These are phyloP conservation scores for Aspergillus japonicus DNA, from an alignment of 2,329 filamentous ascomycete genomes.

Conservation along the genomic window DNA sequence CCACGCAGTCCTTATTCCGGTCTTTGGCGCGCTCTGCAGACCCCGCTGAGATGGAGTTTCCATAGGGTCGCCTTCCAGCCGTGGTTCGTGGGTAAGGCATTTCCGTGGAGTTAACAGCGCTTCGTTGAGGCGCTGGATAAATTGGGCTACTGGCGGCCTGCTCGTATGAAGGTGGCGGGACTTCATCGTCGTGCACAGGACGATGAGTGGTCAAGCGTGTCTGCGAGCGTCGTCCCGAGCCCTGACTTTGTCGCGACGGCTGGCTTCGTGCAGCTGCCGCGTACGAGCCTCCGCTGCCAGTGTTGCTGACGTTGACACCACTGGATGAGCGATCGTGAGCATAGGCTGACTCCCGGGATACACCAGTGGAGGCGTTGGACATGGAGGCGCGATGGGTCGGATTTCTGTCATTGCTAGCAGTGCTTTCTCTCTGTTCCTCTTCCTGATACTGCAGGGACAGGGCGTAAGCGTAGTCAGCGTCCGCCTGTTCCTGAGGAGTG, in stretches of 20 bases:
- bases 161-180: slow-evolving; percentile 65
- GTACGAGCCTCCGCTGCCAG: slow-evolving; percentile 5
- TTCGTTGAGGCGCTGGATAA: slow-evolving; percentile 52
- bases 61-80: slow-evolving; percentile 17
- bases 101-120: slow-evolving; percentile 32
- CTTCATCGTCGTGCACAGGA: slow-evolving; percentile 48
- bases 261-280: slow-evolving; percentile 22
- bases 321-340: slow-evolving; percentile 22
- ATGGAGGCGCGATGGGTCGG: slow-evolving; percentile 29
- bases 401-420: slow-evolving; percentile 64
- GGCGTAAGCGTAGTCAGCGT: slow-evolving; percentile 75
- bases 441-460: slow-evolving; percentile 91
- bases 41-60: slow-evolving; percentile 13
- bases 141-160: slow-evolving; percentile 58
- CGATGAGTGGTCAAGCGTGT: slow-evolving; percentile 26
- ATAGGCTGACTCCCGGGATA: slow-evolving; percentile 10
- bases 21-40: slow-evolving; percentile 24
- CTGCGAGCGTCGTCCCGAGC: slow-evolving; percentile 16
- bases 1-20: slow-evolving; percentile 44
- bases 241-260: slow-evolving; percentile 22
- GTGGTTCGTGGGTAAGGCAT: slow-evolving; percentile 22
- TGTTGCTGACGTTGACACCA: slow-evolving; percentile 17
- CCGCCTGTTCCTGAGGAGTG: slow-evolving; percentile 64
- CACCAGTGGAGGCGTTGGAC: slow-evolving; percentile 19
- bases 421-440: slow-evolving; percentile 71